A percentile compares a stretch with the other conserved stretches of the same genome.
These are phyloP conservation scores for Cupressus sempervirens DNA, from an alignment of 75 land plant species.

Conservation along the genomic window DNA sequence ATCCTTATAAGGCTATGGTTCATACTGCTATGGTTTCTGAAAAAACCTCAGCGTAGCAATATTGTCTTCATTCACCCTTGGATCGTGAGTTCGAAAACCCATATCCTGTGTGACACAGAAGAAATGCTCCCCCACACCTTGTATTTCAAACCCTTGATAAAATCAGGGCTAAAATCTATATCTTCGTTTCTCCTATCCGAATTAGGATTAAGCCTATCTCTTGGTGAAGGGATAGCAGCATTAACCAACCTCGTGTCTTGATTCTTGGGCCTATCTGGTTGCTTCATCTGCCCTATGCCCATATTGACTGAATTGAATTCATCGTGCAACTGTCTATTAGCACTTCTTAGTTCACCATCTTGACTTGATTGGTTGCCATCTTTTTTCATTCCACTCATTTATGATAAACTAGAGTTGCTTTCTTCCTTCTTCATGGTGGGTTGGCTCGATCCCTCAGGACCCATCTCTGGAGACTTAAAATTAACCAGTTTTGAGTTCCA, in stretches of 20 bases:
- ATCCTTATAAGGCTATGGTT: background rate
- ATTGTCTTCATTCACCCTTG: slow-evolving; percentile 9
- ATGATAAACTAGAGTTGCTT: slow-evolving; percentile 7
- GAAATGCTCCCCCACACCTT: background rate
- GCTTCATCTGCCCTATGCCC: slow-evolving; percentile 8
- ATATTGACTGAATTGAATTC: background rate
- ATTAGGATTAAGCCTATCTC: slow-evolving; percentile 6
- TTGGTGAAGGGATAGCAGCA: slow-evolving; percentile 9
- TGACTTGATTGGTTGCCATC: slow-evolving; percentile 12
- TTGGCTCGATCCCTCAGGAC: background rate
- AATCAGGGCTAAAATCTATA: slow-evolving; percentile 1
- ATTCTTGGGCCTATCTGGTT: slow-evolving; percentile 10
- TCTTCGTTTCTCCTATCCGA: slow-evolving; percentile 11
- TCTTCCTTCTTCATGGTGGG: slow-evolving; percentile 5
- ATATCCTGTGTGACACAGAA: slow-evolving; percentile 7
- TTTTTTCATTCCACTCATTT: slow-evolving; percentile 10
- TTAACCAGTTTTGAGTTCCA: background rate
- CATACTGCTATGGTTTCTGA: background rate
- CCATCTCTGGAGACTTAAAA: slow-evolving; percentile 1
- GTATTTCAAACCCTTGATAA: slow-evolving; percentile 10
- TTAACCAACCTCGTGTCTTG: slow-evolving; percentile 1
- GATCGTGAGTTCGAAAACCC: slow-evolving; percentile 9
- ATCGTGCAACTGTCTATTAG: background rate
- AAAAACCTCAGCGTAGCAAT: background rate
- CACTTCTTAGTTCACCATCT: slow-evolving; percentile 5